Base-by-base conservation (phyloP, 2,329 filamentous ascomycete species). In the Alternaria panax region DNA sequence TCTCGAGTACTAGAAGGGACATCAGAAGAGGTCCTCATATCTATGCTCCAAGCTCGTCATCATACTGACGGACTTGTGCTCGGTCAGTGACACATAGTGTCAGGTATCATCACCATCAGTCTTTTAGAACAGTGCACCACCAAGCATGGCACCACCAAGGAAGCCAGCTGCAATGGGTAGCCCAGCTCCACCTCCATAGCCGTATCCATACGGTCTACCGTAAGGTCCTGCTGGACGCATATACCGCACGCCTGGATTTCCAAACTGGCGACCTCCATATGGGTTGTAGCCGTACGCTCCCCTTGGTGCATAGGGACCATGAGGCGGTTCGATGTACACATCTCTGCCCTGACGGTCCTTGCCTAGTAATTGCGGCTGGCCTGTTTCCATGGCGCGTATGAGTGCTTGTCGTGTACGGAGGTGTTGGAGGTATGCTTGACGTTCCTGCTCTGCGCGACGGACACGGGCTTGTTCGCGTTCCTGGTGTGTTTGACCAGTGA, bases 311-410 rank as follows among this genome's bases (percentile, higher is more conserved):
- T 59, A 62, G 2, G 67, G 62, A 0, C 77, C 79, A 25, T 76
- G 74, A 1, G 85, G 85, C 8, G 86, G 85, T 2, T 87, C 83
- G 32, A 88, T 81, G 71, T 85, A 89, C n/a, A 88, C 78, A 54
- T 87, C 83, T 38, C 80, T 78, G 2, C 86, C 85, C 30, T 85
- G 74, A 11, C 70, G 69, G 68, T 88, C 85, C 62, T 82, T 83
- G 36, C 85, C 83, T 0, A 88, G 64, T 12, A 83, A 78, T 62
- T 87, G 85, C 14, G 86, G 85, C 68, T 86, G 74, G 1, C 85
- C 85, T 0, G 85, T 87, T 63, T 83, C 69, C 60, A 83, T 77
- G 1, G 86, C 85, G 14, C 75, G 75, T 8, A 77, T 68, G 79
- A 88, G 84, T 1, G 83, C 85, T 6, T 79, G 73, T 1, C 86